Conservation (phyloP, 805 yeast species). For the Saccharomycopsis olivae region DNA sequence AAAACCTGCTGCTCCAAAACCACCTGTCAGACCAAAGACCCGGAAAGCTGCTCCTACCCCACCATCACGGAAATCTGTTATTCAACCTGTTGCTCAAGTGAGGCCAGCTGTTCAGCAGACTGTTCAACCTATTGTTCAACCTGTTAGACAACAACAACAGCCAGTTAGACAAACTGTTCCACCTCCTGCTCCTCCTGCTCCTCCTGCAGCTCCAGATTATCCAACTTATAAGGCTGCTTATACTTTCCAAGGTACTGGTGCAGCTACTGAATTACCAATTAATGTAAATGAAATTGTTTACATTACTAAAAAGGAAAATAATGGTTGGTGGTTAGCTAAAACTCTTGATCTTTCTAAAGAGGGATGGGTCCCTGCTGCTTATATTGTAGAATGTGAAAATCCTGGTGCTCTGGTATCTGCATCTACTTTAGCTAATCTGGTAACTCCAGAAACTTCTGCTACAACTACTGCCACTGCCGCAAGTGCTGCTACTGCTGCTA, state of each 20-base stretch:
- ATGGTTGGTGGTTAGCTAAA: conserved; percentile 93
- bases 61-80: conserved; percentile 20
- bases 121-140: conserved; percentile 4
- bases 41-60: conserved; percentile 28
- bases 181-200: conserved; percentile 73
- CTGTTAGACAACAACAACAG: background rate
- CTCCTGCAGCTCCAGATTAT: conserved; percentile 46
- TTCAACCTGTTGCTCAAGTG: conserved; percentile 8
- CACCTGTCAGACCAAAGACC: conserved; percentile 18
- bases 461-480: conserved; percentile 21
- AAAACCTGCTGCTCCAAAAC: conserved; percentile 22
- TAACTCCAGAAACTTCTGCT: background rate
- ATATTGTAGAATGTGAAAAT: conserved; percentile 51
- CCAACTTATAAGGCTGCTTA: conserved; percentile 81
- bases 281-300: conserved; percentile 66
- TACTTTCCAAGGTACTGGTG: conserved; percentile 81
- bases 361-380: conserved; percentile 98
- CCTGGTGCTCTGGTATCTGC: conserved; percentile 22
- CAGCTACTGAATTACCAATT: conserved; percentile 72
- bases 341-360: conserved; percentile 62
- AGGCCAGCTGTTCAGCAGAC: conserved; percentile 16
- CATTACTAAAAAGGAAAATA: conserved; percentile 61
- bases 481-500: conserved; percentile 20
- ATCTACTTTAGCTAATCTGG: background rate
- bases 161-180: conserved; percentile 32